Evolutionary conservation across 83 land plant species (phyloP), one percentile per base, ranked within the genome.

Genomic region (Isoetes engelmannii): DNA sequence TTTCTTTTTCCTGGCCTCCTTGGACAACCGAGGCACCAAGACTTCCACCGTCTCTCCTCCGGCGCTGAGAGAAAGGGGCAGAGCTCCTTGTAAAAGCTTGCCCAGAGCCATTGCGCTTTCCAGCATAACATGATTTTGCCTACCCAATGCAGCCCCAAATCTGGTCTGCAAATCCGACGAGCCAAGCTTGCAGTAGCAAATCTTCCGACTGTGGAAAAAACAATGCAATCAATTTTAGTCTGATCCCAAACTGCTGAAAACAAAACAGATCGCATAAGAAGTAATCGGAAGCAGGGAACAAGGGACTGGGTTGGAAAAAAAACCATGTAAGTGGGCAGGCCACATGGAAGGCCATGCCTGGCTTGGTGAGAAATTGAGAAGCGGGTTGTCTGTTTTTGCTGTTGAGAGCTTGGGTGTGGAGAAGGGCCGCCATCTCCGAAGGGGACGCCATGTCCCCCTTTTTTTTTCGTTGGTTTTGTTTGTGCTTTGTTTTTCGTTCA

Each of bases 101-200:
- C 70, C 72, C 74, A 79, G 60, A 6, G 74, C 79, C 57, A 59
- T 9, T 7, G 68, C 69, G 50, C 66, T 71, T 61, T 65, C 73
- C 8, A 79, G 57, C 47, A 74, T 70, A 28, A 28, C 37, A 28
- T 28, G 37, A 28, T 28, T 28, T 28, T 28, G 37, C 37, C 37
- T 28, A 28, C 37, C 37, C 37, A 28, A 28, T 28, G 37, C 37
- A 28, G 37, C 37, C 37, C 37, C 37, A 28, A 28, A 28, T 28
- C 37, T 28, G 37, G 72, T 65, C 28, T 48, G 73, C 65, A 79
- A 21, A 7, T 44, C 69, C 6, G 79, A 70, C 19, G 74, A 59
- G 43, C 81, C 81, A n/a, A 69, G 51, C 10, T 73, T 69, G 74
- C 81, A 79, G 55, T 59, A 74, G 62, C 81, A 79, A 20, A 79